These are phyloP conservation scores for Starmerella floris DNA, from an alignment of 805 yeast species.

Conservation along the genomic window DNA sequence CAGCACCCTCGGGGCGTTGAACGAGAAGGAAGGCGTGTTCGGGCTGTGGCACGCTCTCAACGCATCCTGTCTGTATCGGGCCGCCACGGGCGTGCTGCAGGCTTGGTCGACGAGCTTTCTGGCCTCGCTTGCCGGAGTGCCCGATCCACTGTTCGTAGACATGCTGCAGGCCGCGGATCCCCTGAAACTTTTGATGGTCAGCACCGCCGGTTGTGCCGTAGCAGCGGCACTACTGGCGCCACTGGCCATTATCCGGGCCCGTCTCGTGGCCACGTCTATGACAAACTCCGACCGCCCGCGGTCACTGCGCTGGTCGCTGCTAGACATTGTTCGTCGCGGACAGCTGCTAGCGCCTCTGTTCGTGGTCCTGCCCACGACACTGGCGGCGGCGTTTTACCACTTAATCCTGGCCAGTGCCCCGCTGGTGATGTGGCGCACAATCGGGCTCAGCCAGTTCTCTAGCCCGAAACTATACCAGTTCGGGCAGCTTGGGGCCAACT, in stretches of 20 bases:
- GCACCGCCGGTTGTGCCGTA: conserved; percentile 56
- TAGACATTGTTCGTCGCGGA: conserved; percentile 31
- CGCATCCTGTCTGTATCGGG: conserved; percentile 63
- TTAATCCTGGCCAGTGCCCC: conserved; percentile 56
- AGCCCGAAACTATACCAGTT: conserved; percentile 49
- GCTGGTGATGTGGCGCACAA: conserved; percentile 41
- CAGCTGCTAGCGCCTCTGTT: conserved; percentile 42
- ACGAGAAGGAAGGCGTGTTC: conserved; percentile 54
- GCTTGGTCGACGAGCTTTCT: conserved; percentile 87
- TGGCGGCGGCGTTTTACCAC: conserved; percentile 49
- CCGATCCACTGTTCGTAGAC: conserved; percentile 81
- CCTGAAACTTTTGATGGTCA: conserved; percentile 47
- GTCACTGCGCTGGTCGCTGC: conserved; percentile 58
- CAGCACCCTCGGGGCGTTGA: conserved; percentile 34
- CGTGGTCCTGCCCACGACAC: conserved; percentile 52
- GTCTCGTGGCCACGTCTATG: conserved; percentile 58
- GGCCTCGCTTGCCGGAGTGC: conserved; percentile 66
- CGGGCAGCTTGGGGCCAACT: conserved; percentile 45
- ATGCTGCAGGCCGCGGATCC: conserved; percentile 67
- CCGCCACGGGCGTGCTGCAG: conserved; percentile 62
- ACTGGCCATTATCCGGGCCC: conserved; percentile 64
- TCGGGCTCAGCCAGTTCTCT: conserved; percentile 53
- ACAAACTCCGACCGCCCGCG: conserved; percentile 33
- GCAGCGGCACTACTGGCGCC: conserved; percentile 69
- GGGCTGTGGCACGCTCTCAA: conserved; percentile 56